phyloP scores from a whole-genome alignment of 495 filamentous ascomycete genomes.

The Elaphomyces granulatus region DNA sequence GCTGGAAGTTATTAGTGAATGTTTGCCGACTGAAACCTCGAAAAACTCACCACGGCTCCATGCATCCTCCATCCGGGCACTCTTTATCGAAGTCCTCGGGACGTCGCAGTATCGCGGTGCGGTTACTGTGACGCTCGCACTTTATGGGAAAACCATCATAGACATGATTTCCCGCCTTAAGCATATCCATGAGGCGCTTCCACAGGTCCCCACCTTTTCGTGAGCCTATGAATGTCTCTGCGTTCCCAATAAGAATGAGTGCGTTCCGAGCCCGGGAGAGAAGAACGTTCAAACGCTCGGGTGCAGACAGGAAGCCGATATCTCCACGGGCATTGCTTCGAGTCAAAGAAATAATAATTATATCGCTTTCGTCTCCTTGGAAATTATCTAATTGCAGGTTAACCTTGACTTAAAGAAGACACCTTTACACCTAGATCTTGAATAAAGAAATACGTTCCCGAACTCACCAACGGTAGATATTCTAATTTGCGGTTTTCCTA shows the following conservation, averaged over 20 bases:
- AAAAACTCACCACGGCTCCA: conserved; percentile 49
- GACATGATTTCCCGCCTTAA: conserved; percentile 40
- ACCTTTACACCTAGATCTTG: not conserved
- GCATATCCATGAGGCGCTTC: conserved; percentile 40
- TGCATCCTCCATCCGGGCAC: conserved; percentile 64
- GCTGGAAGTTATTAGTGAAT: no score
- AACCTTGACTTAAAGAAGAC: conserved; percentile 3
- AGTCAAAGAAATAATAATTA: conserved; percentile 53
- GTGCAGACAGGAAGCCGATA: conserved; percentile 61
- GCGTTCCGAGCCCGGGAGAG: conserved; percentile 53
- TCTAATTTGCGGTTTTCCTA: conserved; percentile 36
- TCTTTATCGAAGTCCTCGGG: conserved; percentile 42
- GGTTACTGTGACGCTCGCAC: conserved; percentile 51
- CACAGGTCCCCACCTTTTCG: conserved; percentile 46
- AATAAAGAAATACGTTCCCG: no score
- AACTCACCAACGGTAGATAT: conserved; percentile 52
- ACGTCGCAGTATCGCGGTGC: conserved; percentile 26
- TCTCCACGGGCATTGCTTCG: conserved; percentile 49
- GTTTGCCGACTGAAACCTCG: no score
- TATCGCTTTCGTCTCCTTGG: conserved; percentile 68
- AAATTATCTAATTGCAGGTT: conserved; percentile 65
- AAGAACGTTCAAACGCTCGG: conserved; percentile 57
- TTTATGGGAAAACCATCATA: conserved; percentile 57
- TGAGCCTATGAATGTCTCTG: conserved; percentile 48
- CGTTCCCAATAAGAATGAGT: conserved; percentile 58